Percentiles rank a stretch among this genome's conserved stretches.
Evolutionary conservation across 2,329 filamentous ascomycete species (phyloP).

Genomic region (Colletotrichum godetiae): DNA sequence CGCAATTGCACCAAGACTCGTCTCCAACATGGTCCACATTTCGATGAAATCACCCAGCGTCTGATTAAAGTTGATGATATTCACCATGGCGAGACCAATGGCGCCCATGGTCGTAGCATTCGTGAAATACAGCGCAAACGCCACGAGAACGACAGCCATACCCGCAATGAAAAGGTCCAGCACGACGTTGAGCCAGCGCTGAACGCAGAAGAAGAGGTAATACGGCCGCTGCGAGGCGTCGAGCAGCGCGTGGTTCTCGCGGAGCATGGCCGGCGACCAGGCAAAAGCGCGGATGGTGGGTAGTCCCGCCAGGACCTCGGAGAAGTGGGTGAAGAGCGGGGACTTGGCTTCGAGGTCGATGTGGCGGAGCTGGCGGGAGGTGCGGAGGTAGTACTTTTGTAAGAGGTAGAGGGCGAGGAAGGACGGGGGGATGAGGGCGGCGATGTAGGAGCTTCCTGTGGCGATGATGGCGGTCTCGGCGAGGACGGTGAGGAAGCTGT

Average conservation of each 20-base stretch:
- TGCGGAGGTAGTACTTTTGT: constrained; percentile 65
- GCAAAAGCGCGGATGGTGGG: constrained; percentile 61
- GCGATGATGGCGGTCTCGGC: constrained; percentile 57
- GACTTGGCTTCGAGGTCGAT: constrained; percentile 63
- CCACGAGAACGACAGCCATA: constrained; percentile 60
- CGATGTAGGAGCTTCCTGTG: constrained; percentile 55
- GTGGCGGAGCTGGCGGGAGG: constrained; percentile 64
- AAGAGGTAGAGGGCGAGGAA: constrained; percentile 55
- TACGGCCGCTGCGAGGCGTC: constrained; percentile 60
- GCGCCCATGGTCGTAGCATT: constrained; percentile 42
- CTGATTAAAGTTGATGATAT: constrained; percentile 43
- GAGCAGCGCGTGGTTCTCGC: constrained; percentile 49
- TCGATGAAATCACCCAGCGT: constrained; percentile 46
- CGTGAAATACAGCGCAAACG: constrained; percentile 52
- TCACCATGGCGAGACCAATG: constrained; percentile 44
- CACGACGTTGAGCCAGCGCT: constrained; percentile 60
- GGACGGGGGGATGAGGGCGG: constrained; percentile 54
- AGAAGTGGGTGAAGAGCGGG: constrained; percentile 62
- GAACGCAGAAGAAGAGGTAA: constrained; percentile 60
- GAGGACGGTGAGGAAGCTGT: constrained; percentile 46
- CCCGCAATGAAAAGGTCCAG: constrained; percentile 61
- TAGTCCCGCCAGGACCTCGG: constrained; percentile 59
- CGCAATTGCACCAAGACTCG: constrained; percentile 48
- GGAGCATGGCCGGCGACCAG: constrained; percentile 54
- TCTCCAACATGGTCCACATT: constrained; percentile 51